A percentile compares a stretch with the other conserved stretches of the same genome.
phyloP scores from a whole-genome alignment of 208 protist genomes.

The Leishmania turanica region DNA sequence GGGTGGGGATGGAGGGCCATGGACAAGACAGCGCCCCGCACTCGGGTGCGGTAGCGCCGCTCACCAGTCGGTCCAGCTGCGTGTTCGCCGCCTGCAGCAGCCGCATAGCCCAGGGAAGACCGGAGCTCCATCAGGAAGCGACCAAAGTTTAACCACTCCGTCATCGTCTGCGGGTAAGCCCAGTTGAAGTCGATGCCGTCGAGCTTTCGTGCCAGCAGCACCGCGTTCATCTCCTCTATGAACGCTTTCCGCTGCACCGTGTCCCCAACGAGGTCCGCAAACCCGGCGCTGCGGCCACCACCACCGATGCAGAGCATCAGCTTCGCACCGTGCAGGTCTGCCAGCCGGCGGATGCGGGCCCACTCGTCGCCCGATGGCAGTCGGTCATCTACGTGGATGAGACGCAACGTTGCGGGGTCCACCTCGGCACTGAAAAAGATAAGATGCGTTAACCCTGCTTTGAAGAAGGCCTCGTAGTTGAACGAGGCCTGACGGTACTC shows the following conservation, averaged over 20 bases:
- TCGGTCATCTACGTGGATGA: constrained; percentile 42
- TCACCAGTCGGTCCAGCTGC: neutral
- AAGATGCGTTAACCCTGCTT: constrained; percentile 63
- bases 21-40: constrained; percentile 22
- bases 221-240: constrained; percentile 33
- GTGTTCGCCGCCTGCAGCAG: neutral
- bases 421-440: constrained; percentile 81
- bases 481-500: constrained; percentile 63
- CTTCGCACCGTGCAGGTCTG: constrained; percentile 44
- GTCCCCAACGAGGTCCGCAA: constrained; percentile 38
- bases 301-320: constrained; percentile 74
- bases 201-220: constrained; percentile 37
- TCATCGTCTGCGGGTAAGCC: constrained; percentile 58
- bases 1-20: constrained; percentile 56
- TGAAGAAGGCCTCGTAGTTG: constrained; percentile 51
- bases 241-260: constrained; percentile 28
- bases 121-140: constrained; percentile 41
- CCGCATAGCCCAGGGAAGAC: constrained; percentile 15
- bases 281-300: constrained; percentile 56
- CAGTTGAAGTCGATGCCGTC: constrained; percentile 85
- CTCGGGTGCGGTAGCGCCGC: constrained; percentile 5
- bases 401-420: constrained; percentile 27
- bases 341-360: constrained; percentile 33
- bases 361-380: constrained; percentile 44
- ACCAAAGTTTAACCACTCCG: constrained; percentile 49